Percentiles rank a stretch among this genome's conserved stretches.
Conservation (phyloP, 805 yeast genomes). For the Schizosaccharomyces osmophilus region DNA sequence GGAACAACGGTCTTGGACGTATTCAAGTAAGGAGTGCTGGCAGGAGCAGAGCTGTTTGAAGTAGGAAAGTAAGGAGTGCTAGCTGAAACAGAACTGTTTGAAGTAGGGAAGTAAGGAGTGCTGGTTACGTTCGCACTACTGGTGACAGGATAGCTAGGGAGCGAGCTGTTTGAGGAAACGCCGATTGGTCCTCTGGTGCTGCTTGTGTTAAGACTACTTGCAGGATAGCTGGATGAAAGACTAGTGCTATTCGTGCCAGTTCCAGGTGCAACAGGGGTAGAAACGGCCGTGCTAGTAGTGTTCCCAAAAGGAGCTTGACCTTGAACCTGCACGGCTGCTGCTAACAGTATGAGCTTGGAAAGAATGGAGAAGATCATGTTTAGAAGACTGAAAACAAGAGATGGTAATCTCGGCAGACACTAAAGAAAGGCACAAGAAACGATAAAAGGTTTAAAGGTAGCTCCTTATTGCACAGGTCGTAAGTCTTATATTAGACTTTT, state of each 20-base stretch:
- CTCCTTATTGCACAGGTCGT: too few species aligned
- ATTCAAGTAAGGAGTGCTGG: background rate
- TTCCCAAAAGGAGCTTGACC: too few species aligned
- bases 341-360: too few species aligned
- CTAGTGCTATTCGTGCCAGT: background rate
- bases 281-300: too few species aligned
- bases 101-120: background rate
- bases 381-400: too few species aligned
- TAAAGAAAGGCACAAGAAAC: too few species aligned
- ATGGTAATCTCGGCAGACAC: too few species aligned
- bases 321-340: too few species aligned
- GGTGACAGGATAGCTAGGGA: background rate
- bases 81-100: slow-evolving; percentile 1
- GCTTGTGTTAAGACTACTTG: background rate
- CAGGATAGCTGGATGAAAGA: background rate
- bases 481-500: too few species aligned
- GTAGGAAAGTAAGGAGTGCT: slow-evolving; percentile 8
- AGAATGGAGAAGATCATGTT: too few species aligned
- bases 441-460: too few species aligned
- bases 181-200: background rate
- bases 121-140: background rate
- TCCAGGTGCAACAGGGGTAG: background rate
- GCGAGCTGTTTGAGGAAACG: background rate
- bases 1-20: background rate
- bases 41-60: slow-evolving; percentile 4